These are phyloP conservation scores for Mucuna pruriens DNA, from an alignment of 306 rosid genomes.

Conservation along the genomic window DNA sequence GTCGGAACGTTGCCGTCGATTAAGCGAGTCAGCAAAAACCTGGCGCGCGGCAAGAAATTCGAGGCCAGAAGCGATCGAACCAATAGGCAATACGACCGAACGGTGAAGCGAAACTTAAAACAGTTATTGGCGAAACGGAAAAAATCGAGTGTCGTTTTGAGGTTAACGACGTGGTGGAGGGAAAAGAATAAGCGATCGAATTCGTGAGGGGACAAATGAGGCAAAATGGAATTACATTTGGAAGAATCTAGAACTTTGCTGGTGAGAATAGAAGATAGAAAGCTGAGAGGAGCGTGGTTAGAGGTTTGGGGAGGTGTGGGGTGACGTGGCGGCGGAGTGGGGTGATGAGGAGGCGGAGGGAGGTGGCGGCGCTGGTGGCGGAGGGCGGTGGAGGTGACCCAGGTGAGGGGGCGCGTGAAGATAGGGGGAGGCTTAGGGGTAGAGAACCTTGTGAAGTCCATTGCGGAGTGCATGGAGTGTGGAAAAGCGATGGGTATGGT, in stretches of 20 bases:
- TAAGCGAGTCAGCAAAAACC: constrained; percentile 58
- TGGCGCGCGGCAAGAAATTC: constrained; percentile 51
- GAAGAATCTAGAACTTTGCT: constrained; percentile 58
- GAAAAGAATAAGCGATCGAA: constrained; percentile 60
- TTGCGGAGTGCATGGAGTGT: constrained; percentile 32
- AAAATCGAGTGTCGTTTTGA: constrained; percentile 59
- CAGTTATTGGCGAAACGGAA: constrained; percentile 56
- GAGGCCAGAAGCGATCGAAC: constrained; percentile 62
- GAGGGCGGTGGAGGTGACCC: constrained; percentile 46
- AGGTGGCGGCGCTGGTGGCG: constrained; percentile 30
- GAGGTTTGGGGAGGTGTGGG: constrained; percentile 35
- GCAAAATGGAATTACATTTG: constrained; percentile 54
- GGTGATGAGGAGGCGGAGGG: constrained; percentile 36
- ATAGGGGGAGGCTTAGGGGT: constrained; percentile 35
- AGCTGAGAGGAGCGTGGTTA: constrained; percentile 19
- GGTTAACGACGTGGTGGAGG: constrained; percentile 51
- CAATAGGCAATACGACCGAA: constrained; percentile 67
- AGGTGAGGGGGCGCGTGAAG: constrained; percentile 51
- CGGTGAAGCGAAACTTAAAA: constrained; percentile 59
- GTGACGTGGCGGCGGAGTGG: constrained; percentile 37
- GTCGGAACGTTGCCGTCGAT: constrained; percentile 55
- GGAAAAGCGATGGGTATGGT: neutral
- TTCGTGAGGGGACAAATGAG: constrained; percentile 59
- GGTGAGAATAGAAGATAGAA: constrained; percentile 61
- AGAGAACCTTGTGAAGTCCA: constrained; percentile 55